These are phyloP conservation scores for Alternaria alternata DNA, from an alignment of 2,329 filamentous ascomycete genomes.

Conservation along the genomic window DNA sequence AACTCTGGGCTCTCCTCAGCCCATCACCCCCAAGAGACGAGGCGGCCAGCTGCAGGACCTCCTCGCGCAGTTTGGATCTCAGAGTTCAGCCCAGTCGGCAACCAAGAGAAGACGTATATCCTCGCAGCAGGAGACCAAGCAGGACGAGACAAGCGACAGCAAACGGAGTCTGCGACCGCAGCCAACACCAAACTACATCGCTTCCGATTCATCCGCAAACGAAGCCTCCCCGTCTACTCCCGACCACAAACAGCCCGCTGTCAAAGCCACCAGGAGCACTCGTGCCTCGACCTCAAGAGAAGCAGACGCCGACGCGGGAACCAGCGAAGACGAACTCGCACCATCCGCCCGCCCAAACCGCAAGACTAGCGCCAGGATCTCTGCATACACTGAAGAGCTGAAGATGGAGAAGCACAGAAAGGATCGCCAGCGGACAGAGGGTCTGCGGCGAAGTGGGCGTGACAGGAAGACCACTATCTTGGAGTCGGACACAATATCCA, in stretches of 20 bases:
- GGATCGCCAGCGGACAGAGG: constrained; percentile 16
- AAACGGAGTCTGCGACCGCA: constrained; percentile 20
- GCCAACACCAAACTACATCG: constrained; percentile 9
- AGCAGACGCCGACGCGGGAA: constrained; percentile 8
- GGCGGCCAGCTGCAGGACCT: constrained; percentile 34
- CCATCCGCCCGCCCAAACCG: constrained; percentile 17
- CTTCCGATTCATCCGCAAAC: constrained; percentile 14
- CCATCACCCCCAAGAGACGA: constrained; percentile 36
- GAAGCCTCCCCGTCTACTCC: neutral
- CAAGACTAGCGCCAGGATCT: constrained; percentile 22
- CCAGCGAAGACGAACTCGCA: constrained; percentile 39
- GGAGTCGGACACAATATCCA: constrained; percentile 39
- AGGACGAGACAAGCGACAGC: constrained; percentile 8
- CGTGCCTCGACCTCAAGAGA: neutral
- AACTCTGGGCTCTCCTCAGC: constrained; percentile 27
- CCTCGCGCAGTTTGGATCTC: constrained; percentile 42
- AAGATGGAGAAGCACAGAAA: constrained; percentile 45
- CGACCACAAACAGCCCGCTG: neutral
- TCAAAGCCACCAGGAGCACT: constrained; percentile 3
- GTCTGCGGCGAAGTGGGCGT: constrained; percentile 34
- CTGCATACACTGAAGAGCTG: constrained; percentile 33
- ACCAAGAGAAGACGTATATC: constrained; percentile 39
- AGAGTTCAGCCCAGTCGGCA: constrained; percentile 40
- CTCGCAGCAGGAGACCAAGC: constrained; percentile 8
- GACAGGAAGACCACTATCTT: constrained; percentile 40